Base-by-base conservation (phyloP, 2,329 filamentous ascomycete species). In the Stachybotrys chlorohalonatus region DNA sequence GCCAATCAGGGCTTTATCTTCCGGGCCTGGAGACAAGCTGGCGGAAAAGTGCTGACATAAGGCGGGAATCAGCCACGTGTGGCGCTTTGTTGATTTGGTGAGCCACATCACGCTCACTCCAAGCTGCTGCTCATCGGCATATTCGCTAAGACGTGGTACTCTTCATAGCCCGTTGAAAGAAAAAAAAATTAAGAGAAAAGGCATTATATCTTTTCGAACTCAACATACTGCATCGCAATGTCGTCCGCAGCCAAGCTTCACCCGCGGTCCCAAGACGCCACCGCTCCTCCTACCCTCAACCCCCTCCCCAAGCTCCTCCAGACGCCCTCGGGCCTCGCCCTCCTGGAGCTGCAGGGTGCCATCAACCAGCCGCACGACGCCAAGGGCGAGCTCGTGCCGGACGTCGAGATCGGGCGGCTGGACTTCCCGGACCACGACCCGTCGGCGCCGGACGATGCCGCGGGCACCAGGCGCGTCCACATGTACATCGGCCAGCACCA, bases 301-400 rank as follows among this genome's bases (percentile, higher is more conserved):
- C 85, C 89, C 5, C 81, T 97, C 5, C 94, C 94, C 1, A 70
- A 80, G n/a, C 78, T 96, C 58, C 82, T 97, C 15, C 89, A 92
- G 63, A 96, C 93, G 1, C 94, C 94, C 0, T 85, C 88, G 0
- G 94, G 94, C 52, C 82, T 96, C 47, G 93, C 93, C 16, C 78
- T 99, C 49, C 77, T 99, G 55, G 94, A 97, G 73, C 82, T 99
- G 13, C 94, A 99, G 75, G 94, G 92, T 57, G 90, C 84, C 13
- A 86, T 99, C 72, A 93, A 95, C 69, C 76, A 91, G 1, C 85
- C 90, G 7, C 59, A 72, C 2, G 64, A 70, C 30, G 58, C 62
- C 9, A 62, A 73, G 52, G 60, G 68, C 31, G 58, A 66, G 24
- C 51, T 65, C 6, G 57, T 71, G 42, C 56, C 58, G 6, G 65